Evolutionary conservation across 805 yeast species (phyloP), one percentile per base, ranked within the genome.

Genomic region (Metschnikowia bowlesiae): DNA sequence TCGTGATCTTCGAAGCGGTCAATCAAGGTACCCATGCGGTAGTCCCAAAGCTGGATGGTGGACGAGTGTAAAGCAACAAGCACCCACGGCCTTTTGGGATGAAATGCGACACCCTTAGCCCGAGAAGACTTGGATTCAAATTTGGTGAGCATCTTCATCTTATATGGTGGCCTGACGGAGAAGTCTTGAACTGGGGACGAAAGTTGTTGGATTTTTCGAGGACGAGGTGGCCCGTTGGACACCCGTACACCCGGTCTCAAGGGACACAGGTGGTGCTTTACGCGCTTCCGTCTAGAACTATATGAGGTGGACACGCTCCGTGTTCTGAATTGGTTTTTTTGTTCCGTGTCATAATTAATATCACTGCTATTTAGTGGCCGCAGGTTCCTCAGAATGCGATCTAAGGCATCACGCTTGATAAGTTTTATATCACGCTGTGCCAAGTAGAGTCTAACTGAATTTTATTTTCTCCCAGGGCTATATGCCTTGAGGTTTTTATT

Each of bases 41-140:
- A 94, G 71, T 94, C 99, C 99, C 99, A 94, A 56, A 94, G 78
- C 70, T 95, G 99, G 67, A 94, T 92, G n/a, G 97, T 90, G n/a
- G 97, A 89, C 29, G 97, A 88, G 69, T 92, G 94, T 53, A 95
- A 78, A 7, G 98, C 90, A 33, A 91, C 98, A 61, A 94, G 78
- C 53, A 90, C 89, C 97, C 97, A 94, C 52, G 99, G 97, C 68
- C 94, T 77, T 58, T 84, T 84, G 47, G 98, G 97, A 71, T 95
- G 97, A 73, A 94, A 90, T 51, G 99, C 97, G 65, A 94, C 88
- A 58, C 97, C 96, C 73, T 94, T 90, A 53, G 98, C 96, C 79
- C 98, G 80, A 52, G 97, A 88, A 56, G 97, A 89, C 80, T 94
- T 89, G 65, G 98, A 91, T 75, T 95, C 97, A 70, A 92, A 92